These are phyloP conservation scores for Heterobasidion parviporum DNA, from an alignment of 1,284 basidiomycete species.

Conservation along the genomic window DNA sequence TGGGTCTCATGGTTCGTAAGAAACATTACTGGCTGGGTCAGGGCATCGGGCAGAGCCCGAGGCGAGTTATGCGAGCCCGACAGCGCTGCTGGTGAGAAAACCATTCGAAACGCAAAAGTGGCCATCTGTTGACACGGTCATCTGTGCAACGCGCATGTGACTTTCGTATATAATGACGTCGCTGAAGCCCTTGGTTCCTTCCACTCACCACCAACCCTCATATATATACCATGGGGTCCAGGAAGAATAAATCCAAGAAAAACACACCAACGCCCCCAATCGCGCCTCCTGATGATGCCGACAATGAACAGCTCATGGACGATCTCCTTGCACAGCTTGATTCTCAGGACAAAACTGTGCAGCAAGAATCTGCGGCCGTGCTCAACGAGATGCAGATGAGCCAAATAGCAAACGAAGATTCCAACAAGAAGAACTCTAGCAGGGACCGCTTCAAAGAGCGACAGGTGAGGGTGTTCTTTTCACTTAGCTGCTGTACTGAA, in stretches of 20 bases:
- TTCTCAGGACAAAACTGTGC: constrained; percentile 41
- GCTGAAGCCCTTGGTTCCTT: too few relatives aligned
- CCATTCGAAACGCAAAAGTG: too few relatives aligned
- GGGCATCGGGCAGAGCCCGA: not conserved
- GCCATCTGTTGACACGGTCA: too few relatives aligned
- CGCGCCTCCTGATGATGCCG: constrained; percentile 17
- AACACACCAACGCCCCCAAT: constrained; percentile 18
- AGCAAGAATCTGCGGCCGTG: constrained; percentile 40
- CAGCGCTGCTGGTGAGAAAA: not conserved
- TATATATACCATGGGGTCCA: constrained; percentile 12
- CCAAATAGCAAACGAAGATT: constrained; percentile 26
- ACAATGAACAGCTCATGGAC: constrained; percentile 56
- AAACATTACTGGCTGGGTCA: not conserved
- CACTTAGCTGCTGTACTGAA: not conserved
- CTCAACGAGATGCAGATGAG: constrained; percentile 38
- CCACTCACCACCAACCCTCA: not conserved
- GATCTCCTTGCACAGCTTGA: constrained; percentile 70
- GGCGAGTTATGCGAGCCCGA: not conserved
- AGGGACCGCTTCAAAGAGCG: constrained; percentile 73
- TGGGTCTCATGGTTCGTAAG: too few relatives aligned
- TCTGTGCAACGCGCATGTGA: too few relatives aligned
- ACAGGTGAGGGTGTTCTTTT: constrained; percentile 42
- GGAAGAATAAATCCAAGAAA: constrained; percentile 47
- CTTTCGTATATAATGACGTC: too few relatives aligned
- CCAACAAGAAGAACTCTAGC: constrained; percentile 48